These are phyloP conservation scores for Penicillium salamii DNA, from an alignment of 495 filamentous ascomycete genomes.

Conservation along the genomic window DNA sequence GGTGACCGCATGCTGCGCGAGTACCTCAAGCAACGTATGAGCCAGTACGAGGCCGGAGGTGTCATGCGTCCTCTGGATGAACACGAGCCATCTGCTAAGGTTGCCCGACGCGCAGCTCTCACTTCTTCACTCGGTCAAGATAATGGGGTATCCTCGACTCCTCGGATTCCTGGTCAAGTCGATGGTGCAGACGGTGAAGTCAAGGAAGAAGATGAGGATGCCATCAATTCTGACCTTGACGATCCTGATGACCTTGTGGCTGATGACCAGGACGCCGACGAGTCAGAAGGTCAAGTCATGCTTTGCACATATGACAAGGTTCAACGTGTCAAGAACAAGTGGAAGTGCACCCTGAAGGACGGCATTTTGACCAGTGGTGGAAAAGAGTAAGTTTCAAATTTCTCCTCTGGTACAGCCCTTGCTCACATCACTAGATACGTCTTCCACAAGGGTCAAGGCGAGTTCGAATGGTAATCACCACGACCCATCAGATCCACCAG, in stretches of 20 bases:
- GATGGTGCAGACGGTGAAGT: constrained; percentile 61
- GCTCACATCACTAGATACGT: constrained; percentile 61
- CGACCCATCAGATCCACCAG: background rate
- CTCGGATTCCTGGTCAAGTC: constrained; percentile 42
- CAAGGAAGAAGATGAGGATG: constrained; percentile 83
- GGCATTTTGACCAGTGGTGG: constrained; percentile 87
- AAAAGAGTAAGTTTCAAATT: constrained; percentile 63
- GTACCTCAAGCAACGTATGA: constrained; percentile 53
- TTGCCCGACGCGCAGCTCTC: constrained; percentile 12
- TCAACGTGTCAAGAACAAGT: constrained; percentile 99
- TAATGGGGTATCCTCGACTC: background rate
- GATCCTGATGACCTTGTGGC: constrained; percentile 83
- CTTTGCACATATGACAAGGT: constrained; percentile 99
- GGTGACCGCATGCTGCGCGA: constrained; percentile 41
- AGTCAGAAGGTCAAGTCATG: constrained; percentile 83
- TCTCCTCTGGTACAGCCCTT: background rate
- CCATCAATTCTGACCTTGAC: constrained; percentile 98
- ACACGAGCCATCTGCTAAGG: constrained; percentile 25
- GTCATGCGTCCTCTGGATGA: constrained; percentile 66
- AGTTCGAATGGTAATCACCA: constrained; percentile 85
- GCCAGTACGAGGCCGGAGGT: constrained; percentile 74
- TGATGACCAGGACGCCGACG: constrained; percentile 74
- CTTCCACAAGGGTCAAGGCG: constrained; percentile 94
- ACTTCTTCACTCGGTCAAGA: constrained; percentile 1
- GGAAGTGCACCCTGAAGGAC: constrained; percentile 99